A percentile compares a stretch with the other conserved stretches of the same genome.
These are phyloP conservation scores for Talaromyces verruculosus DNA, from an alignment of 2,329 filamentous ascomycete species.

Conservation along the genomic window DNA sequence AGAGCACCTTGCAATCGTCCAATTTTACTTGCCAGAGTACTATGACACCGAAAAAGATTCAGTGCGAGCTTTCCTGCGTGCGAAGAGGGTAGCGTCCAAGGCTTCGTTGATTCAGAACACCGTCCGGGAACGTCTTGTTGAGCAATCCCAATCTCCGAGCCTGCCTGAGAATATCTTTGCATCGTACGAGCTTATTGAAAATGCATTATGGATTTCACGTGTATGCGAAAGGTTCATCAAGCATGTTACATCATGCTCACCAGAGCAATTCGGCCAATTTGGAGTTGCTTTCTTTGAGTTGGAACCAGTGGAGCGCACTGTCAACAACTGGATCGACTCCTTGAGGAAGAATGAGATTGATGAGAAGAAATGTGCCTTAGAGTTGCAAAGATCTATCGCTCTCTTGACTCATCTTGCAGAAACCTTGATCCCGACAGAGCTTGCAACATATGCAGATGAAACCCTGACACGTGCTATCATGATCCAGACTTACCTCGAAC, in stretches of 20 bases:
- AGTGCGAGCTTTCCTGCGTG: conserved; percentile 81
- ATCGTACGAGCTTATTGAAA: conserved; percentile 78
- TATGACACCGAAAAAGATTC: conserved; percentile 80
- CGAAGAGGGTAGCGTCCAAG: conserved; percentile 87
- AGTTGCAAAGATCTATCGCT: conserved; percentile 79
- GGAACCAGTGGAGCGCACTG: conserved; percentile 82
- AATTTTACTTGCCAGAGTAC: conserved; percentile 81
- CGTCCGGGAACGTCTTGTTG: conserved; percentile 73
- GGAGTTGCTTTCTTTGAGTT: conserved; percentile 81
- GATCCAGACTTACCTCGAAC: conserved; percentile 80
- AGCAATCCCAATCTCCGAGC: conserved; percentile 64
- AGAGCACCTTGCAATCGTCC: conserved; percentile 85
- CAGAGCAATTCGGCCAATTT: conserved; percentile 75
- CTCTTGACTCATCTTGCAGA: conserved; percentile 84
- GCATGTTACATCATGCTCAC: conserved; percentile 73
- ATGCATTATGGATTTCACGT: conserved; percentile 76
- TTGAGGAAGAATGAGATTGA: conserved; percentile 82
- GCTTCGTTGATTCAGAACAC: conserved; percentile 74
- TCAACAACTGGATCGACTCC: conserved; percentile 86
- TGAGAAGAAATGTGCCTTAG: conserved; percentile 75
- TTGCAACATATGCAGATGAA: conserved; percentile 74
- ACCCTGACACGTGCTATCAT: conserved; percentile 73
- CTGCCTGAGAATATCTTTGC: conserved; percentile 73
- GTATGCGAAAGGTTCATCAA: conserved; percentile 84
- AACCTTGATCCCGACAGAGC: conserved; percentile 68